Conservation (phyloP, 208 protist species). For the Wallacemonas rigidus region DNA sequence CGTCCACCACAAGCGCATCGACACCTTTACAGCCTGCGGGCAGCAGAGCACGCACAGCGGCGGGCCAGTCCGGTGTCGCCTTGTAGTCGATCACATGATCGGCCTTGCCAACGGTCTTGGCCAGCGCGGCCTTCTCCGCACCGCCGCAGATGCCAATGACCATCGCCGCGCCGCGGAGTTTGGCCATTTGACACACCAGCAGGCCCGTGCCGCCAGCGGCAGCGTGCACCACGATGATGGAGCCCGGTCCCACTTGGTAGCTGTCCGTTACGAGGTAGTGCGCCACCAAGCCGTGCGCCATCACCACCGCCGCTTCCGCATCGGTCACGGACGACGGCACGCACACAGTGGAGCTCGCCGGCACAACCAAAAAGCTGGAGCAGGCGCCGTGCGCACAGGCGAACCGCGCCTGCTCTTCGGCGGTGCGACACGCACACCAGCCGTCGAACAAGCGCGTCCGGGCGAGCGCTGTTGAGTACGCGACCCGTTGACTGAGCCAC, state of each 20-base stretch:
- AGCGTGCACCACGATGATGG: conserved; percentile 83
- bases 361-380: conserved; percentile 46
- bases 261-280: conserved; percentile 85
- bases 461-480: conserved; percentile 47
- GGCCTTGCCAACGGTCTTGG: conserved; percentile 36
- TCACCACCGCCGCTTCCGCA: conserved; percentile 50
- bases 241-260: conserved; percentile 42
- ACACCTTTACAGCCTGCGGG: conserved; percentile 37
- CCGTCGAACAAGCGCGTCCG: conserved; percentile 43
- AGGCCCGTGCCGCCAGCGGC: conserved; percentile 87
- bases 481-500: conserved; percentile 65
- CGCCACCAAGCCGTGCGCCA: conserved; percentile 83
- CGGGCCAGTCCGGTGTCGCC: conserved; percentile 49
- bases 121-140: conserved; percentile 67
- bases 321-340: conserved; percentile 63
- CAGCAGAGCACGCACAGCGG: conserved; percentile 47
- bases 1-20: conserved; percentile 61
- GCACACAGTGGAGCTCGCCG: not conserved
- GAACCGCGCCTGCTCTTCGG: not conserved
- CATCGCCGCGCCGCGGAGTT: conserved; percentile 74
- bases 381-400: conserved; percentile 9
- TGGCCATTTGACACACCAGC: conserved; percentile 91
- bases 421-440: not conserved
- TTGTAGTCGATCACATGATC: conserved; percentile 84
- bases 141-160: conserved; percentile 90